Conservation (phyloP, 169 alveolate species). For the Fabrea salina region DNA sequence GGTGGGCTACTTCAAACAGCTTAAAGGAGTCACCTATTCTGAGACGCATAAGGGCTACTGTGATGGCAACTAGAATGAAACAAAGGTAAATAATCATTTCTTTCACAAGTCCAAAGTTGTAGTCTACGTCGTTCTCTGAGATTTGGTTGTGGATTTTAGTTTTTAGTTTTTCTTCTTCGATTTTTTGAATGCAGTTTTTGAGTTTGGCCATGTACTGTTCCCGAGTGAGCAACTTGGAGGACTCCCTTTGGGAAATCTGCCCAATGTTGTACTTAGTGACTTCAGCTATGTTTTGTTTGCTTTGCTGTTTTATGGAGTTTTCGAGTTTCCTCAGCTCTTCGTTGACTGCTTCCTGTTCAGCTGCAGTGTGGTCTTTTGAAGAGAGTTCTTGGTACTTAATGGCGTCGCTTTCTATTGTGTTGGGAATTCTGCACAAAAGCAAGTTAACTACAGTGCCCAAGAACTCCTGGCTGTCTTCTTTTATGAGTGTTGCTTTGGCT, state of each 20-base stretch:
- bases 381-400: constrained; percentile 14
- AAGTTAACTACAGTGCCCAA: constrained; percentile 31
- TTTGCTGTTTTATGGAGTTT: neutral
- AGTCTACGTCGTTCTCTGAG: constrained; percentile 29
- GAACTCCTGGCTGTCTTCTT: neutral
- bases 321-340: neutral
- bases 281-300: neutral
- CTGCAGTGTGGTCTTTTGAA: neutral
- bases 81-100: constrained; percentile 15
- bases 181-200: constrained; percentile 13
- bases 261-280: constrained; percentile 2
- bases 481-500: constrained; percentile 41
- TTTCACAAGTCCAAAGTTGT: neutral
- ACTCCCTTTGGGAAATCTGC: neutral
- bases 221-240: neutral
- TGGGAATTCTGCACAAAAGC: constrained; percentile 27
- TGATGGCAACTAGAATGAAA: constrained; percentile 16
- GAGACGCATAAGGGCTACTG: neutral
- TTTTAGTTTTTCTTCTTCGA: constrained; percentile 7
- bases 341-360: neutral
- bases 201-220: constrained; percentile 1
- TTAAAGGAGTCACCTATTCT: neutral
- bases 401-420: constrained; percentile 23
- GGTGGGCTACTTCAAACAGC: neutral
- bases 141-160: neutral